Percentiles rank a stretch among this genome's conserved stretches.
Conservation (phyloP, 1,284 basidiomycete species). For the Leccinum insigne region DNA sequence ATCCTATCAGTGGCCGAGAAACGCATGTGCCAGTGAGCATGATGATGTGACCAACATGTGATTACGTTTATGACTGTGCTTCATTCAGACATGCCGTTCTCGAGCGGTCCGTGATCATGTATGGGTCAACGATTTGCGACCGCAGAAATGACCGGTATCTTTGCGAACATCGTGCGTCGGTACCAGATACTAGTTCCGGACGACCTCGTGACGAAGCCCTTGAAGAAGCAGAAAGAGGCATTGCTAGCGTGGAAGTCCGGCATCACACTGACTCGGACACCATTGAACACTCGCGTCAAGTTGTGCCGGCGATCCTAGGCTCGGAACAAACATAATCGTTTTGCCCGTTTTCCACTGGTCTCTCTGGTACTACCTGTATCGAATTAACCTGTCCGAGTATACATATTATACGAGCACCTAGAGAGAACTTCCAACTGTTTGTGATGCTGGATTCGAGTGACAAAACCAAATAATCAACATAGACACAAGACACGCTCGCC, state of each 20-base stretch:
- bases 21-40: too few relatives aligned
- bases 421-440: background rate
- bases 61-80: background rate
- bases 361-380: background rate
- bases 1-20: too few relatives aligned
- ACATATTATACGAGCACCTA: background rate
- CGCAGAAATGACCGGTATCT: slow-evolving; percentile 27
- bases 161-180: slow-evolving; percentile 31
- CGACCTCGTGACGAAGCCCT: slow-evolving; percentile 27
- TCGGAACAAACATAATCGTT: background rate
- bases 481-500: background rate
- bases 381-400: background rate
- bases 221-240: slow-evolving; percentile 28
- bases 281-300: slow-evolving; percentile 26
- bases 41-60: background rate
- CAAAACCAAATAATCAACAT: background rate
- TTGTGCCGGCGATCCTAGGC: slow-evolving; percentile 19
- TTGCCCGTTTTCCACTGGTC: background rate
- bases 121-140: slow-evolving; percentile 40
- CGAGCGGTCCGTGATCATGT: slow-evolving; percentile 39
- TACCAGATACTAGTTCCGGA: slow-evolving; percentile 35
- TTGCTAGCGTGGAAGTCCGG: slow-evolving; percentile 35
- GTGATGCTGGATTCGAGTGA: background rate
- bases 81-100: slow-evolving; percentile 38
- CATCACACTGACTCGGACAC: slow-evolving; percentile 28